Evolutionary conservation across 2,329 filamentous ascomycete species (phyloP), one percentile per base, ranked within the genome.

Genomic region (Phaeosphaeriaceae sp.): DNA sequence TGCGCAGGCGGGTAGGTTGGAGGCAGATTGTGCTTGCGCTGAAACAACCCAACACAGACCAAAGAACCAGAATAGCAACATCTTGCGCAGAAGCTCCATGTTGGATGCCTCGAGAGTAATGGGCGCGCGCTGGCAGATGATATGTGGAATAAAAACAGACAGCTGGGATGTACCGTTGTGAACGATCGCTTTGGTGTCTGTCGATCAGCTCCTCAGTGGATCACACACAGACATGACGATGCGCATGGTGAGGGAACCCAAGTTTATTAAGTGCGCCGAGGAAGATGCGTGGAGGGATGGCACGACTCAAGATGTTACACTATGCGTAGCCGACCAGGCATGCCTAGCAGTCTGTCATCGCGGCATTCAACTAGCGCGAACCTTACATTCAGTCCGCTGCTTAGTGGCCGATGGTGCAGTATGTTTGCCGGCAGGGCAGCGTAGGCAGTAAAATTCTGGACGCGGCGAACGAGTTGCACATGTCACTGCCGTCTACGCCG

Each of bases 21-120:
- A 51, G 9, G 21, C 31, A 22, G 49, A 25, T 51, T 58, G 51
- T 36, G 31, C 31, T 27, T 57, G 55, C 46, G 55, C 48, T 42
- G 51, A 46, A 40, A 52, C 19, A 27, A 42, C 48, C 48, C 50
- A 42, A 19, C 36, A 61, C 17, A 58, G 33, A 33, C 47, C 40
- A 33, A 45, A 25, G 22, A 61, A 33, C 42, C 31, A 36, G 31
- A 48, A 58, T 17, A 61, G 22, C 36, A 61, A 19, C n/a, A 44
- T 48, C 21, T 15, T 55, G 24, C 41, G 50, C 17, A 54, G 17
- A 9, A 46, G 45, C 41, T 31, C 41, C 58, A 61, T 61, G 3
- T 19, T 50, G 48, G 48, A 44, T 10, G 20, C 7, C 17, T 19
- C n/a, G 2, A 40, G 13, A 25, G n/a, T 22, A 44, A 25, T 25